A percentile compares a stretch with the other conserved stretches of the same genome.
phyloP scores from a whole-genome alignment of 345 rosid genomes.

The Sapria himalayana region DNA sequence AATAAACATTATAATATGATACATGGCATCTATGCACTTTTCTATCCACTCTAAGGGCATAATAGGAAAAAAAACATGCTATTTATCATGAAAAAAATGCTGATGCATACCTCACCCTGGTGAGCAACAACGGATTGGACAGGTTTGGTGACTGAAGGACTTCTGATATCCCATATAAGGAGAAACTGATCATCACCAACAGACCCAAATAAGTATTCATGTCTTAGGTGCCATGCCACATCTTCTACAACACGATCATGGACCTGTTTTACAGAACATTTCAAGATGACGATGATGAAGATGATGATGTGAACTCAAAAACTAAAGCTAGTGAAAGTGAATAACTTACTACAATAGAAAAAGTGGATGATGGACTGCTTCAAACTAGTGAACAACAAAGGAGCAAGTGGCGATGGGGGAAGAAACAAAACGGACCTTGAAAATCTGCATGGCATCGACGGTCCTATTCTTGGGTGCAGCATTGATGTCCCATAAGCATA shows the following conservation, averaged over 20 bases:
- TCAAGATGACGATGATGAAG: too few relatives aligned
- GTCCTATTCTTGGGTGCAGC: slow-evolving; percentile 53
- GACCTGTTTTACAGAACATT: slow-evolving; percentile 21
- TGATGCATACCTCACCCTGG: slow-evolving; percentile 60
- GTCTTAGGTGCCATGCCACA: slow-evolving; percentile 97
- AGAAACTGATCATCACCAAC: slow-evolving; percentile 95
- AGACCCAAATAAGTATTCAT: slow-evolving; percentile 90
- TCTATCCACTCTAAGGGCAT: too few relatives aligned
- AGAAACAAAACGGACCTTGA: slow-evolving; percentile 31
- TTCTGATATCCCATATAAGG: slow-evolving; percentile 78
- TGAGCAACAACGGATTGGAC: slow-evolving; percentile 87
- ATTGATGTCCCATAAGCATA: slow-evolving; percentile 91
- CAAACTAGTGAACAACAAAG: too few relatives aligned
- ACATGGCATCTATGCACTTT: too few relatives aligned
- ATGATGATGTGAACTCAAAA: too few relatives aligned
- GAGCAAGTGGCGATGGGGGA: too few relatives aligned
- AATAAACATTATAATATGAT: too few relatives aligned
- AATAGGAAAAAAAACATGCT: too few relatives aligned
- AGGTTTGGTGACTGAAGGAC: slow-evolving; percentile 51
- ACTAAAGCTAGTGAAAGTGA: too few relatives aligned
- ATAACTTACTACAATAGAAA: too few relatives aligned
- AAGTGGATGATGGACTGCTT: too few relatives aligned
- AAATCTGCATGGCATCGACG: slow-evolving; percentile 72
- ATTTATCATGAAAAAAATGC: too few relatives aligned
- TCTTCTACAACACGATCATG: slow-evolving; percentile 99